These are phyloP conservation scores for Exophiala bonariae DNA, from an alignment of 2,329 filamentous ascomycete genomes.

Conservation along the genomic window DNA sequence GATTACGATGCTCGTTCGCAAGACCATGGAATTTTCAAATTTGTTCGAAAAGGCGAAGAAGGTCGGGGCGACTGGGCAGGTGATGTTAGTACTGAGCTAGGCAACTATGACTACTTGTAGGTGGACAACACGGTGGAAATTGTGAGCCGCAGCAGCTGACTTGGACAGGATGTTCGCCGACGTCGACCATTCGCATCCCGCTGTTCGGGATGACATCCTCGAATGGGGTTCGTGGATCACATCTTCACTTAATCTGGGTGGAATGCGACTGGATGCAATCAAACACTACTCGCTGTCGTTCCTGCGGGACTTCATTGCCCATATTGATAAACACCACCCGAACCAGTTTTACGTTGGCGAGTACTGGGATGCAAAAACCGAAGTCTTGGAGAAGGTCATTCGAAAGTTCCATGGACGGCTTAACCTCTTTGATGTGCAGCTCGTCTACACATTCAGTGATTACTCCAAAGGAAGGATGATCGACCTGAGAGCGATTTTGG, in stretches of 20 bases:
- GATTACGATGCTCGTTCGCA: constrained; percentile 63
- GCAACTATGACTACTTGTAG: constrained; percentile 58
- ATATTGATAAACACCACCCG: constrained; percentile 52
- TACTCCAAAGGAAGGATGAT: constrained; percentile 55
- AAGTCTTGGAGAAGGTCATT: constrained; percentile 59
- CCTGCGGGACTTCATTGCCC: constrained; percentile 61
- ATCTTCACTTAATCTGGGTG: constrained; percentile 59
- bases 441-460: constrained; percentile 68
- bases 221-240: constrained; percentile 70
- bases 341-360: constrained; percentile 68
- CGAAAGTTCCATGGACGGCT: constrained; percentile 59
- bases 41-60: constrained; percentile 60
- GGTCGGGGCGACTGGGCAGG: constrained; percentile 54
- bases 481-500: constrained; percentile 64
- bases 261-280: constrained; percentile 71
- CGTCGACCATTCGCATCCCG: constrained; percentile 64
- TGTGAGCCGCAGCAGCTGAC: not conserved
- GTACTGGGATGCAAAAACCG: constrained; percentile 63
- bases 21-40: constrained; percentile 61
- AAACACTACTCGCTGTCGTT: constrained; percentile 73
- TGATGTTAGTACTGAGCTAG: constrained; percentile 63
- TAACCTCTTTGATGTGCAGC: constrained; percentile 66
- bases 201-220: constrained; percentile 64
- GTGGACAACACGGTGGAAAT: not conserved
- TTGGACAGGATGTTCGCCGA: constrained; percentile 63